Base-by-base conservation (phyloP, 2,329 filamentous ascomycete genomes). In the Shiraia sp. region DNA sequence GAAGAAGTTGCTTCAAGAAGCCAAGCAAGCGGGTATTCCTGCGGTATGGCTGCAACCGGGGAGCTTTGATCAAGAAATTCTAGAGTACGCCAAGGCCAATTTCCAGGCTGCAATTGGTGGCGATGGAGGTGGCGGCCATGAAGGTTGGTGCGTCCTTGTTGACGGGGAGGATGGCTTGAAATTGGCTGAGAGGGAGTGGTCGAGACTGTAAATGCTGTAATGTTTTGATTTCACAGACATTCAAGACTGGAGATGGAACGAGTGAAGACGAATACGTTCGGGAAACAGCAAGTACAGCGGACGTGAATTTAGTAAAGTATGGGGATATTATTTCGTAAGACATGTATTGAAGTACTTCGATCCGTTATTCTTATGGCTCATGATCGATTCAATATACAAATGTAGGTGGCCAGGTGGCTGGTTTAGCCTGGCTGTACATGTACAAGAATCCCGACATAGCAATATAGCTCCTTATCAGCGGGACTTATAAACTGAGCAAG, bases 21-120 rank as follows among this genome's bases (percentile, higher is more conserved):
- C 92, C 0, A 87, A 68, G 75, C 80, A 41, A 76, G 87, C 9
- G 85, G 90, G 3, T 74, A 95, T 31, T 79, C 81, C 13, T 80
- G 88, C 17, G 2, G 62, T 68, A 8, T 68, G 59, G 57, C 73
- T 97, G 53, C 93, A 97, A 72, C 93, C 93, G 0, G 93, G 92
- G 1, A 91, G 83, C 12, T 97, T 87, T 64, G 84, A 96, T 65
- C 81, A 87, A 36, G 81, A 83, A 43, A 86, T 90, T 15, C 65
- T 96, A 49, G 73, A 79, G 28, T 90, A 81, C 68, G 90, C 88
- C 3, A 74, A 78, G 46, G 74, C 73, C 32, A 79, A 86, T 51
- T 96, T 93, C 59, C 75, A 83, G 53, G 82, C 83, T 26, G 86
- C 75, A 32, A 78, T 90, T 25, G 85, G 88, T 29, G 67, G 65